A percentile compares a stretch with the other conserved stretches of the same genome.
Conservation (phyloP, 345 rosid genomes). For the Clarkia xantiana region DNA sequence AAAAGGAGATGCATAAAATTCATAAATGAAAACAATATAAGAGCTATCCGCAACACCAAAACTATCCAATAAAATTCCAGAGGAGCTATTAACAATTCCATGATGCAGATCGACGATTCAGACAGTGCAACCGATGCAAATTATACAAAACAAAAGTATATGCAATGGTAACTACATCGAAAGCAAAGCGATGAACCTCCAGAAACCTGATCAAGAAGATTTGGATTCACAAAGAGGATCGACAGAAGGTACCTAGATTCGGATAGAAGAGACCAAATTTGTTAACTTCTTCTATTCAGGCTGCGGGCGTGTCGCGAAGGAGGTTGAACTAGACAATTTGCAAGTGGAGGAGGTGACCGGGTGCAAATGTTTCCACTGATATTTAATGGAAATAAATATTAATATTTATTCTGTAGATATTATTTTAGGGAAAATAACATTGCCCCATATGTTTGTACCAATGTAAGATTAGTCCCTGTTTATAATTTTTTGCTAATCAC, state of each 20-base stretch:
- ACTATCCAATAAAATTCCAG: not conserved
- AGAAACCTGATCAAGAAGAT: slow-evolving; percentile 3
- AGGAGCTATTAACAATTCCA: no score
- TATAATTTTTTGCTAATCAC: no score
- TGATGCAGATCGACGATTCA: not conserved
- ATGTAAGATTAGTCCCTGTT: no score
- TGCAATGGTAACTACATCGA: not conserved
- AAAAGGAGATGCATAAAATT: not conserved
- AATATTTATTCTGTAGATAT: no score
- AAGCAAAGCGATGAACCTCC: not conserved
- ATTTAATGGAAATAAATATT: no score
- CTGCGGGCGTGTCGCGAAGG: no score
- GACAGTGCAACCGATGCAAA: not conserved
- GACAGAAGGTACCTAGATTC: not conserved
- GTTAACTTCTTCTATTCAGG: not conserved
- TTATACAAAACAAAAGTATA: not conserved
- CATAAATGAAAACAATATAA: not conserved
- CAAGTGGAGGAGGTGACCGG: no score
- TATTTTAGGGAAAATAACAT: no score
- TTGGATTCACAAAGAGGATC: not conserved
- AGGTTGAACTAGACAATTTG: no score
- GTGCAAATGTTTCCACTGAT: no score
- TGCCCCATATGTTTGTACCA: no score
- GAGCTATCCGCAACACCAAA: not conserved
- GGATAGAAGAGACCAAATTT: not conserved